A percentile compares a stretch with the other conserved stretches of the same genome.
Evolutionary conservation across 176 grass and related monocot genomes (phyloP).

Genomic region (Aechmea fasciata): DNA sequence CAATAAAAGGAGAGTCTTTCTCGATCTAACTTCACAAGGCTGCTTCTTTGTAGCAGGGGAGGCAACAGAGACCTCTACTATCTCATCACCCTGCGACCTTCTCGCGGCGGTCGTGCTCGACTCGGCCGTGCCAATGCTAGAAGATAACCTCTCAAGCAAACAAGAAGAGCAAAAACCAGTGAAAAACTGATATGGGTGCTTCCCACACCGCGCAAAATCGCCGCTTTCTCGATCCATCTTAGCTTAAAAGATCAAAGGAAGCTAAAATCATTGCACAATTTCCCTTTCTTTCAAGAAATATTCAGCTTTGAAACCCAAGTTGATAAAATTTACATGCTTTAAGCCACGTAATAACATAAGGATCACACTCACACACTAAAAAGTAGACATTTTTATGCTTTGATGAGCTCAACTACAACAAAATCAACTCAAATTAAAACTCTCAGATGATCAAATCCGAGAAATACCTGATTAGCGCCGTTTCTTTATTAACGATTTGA

Average conservation of each 20-base stretch:
- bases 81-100: not conserved
- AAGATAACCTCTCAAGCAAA: not conserved
- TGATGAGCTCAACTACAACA: not conserved
- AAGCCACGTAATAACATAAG: not conserved
- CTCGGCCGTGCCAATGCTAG: not conserved
- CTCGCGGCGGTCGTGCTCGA: not conserved
- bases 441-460: not conserved
- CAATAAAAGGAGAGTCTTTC: conserved; percentile 4
- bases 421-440: not conserved
- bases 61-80: conserved; percentile 1
- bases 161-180: conserved; percentile 10
- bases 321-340: not conserved
- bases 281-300: not conserved
- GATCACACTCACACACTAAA: not conserved
- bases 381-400: not conserved
- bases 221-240: not conserved
- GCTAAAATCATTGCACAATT: not conserved
- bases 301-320: not conserved
- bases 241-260: not conserved
- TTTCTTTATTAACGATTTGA: not conserved
- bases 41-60: not conserved
- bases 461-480: not conserved
- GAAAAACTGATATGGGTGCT: conserved; percentile 10
- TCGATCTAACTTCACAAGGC: not conserved
- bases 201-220: conserved; percentile 1